Evolutionary conservation across 2,329 filamentous ascomycete species (phyloP).

Genomic region (Sporothrix schenckii): DNA sequence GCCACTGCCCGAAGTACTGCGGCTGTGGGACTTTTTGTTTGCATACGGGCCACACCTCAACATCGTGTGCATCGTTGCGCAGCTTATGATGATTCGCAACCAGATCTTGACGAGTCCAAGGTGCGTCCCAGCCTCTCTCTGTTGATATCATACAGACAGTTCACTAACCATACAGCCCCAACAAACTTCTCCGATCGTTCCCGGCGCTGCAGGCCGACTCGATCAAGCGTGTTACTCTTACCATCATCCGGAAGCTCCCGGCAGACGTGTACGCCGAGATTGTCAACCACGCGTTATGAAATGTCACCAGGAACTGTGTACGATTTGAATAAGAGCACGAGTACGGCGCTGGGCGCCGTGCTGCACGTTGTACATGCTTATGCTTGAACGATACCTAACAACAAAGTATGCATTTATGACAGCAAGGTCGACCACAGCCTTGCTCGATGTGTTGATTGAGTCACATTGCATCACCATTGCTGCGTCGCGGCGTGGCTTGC

Average conservation of each 20-base stretch:
- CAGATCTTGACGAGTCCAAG: slow-evolving; percentile 81
- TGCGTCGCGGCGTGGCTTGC: no score
- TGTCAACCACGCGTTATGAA: slow-evolving; percentile 77
- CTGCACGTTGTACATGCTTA: background rate
- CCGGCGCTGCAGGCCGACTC: slow-evolving; percentile 80
- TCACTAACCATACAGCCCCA: slow-evolving; percentile 65
- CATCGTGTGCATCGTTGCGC: slow-evolving; percentile 93
- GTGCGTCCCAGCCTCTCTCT: slow-evolving; percentile 52
- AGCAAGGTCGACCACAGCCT: no score
- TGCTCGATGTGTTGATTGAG: no score
- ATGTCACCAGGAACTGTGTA: background rate
- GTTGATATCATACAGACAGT: background rate
- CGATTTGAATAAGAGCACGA: background rate
- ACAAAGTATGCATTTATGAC: no score
- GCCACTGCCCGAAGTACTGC: slow-evolving; percentile 86
- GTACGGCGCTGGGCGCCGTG: background rate
- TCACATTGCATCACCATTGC: no score
- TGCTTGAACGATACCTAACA: no score
- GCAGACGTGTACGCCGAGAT: slow-evolving; percentile 89
- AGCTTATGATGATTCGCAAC: slow-evolving; percentile 84
- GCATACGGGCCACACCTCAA: slow-evolving; percentile 95
- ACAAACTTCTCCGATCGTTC: slow-evolving; percentile 86
- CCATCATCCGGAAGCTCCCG: slow-evolving; percentile 86
- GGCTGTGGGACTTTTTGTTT: slow-evolving; percentile 96
- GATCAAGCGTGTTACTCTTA: slow-evolving; percentile 82